These are phyloP conservation scores for Phlegmacium glaucopus DNA, from an alignment of 768 basidiomycete genomes.

Conservation along the genomic window DNA sequence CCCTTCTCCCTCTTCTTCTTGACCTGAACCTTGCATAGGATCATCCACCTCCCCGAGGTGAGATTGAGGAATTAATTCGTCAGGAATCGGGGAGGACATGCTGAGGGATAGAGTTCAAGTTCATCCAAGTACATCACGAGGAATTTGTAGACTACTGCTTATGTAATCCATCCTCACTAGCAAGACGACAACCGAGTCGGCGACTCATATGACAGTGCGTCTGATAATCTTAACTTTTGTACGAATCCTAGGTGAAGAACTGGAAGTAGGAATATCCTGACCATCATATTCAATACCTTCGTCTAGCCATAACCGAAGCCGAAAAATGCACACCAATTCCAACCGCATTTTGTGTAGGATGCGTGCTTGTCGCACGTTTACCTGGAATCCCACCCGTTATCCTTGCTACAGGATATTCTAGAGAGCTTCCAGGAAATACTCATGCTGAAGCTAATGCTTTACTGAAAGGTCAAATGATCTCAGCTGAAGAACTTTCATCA, in stretches of 20 bases:
- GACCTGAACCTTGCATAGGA: constrained; percentile 54
- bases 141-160: constrained; percentile 17
- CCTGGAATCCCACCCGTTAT: constrained; percentile 45
- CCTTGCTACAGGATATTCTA: constrained; percentile 80
- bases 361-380: constrained; percentile 56
- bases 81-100: constrained; percentile 54
- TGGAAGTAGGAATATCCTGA: constrained; percentile 3
- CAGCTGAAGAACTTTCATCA: constrained; percentile 38
- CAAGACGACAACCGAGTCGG: not conserved
- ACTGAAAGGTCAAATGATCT: constrained; percentile 56
- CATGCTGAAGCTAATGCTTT: constrained; percentile 97
- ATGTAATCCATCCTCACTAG: constrained; percentile 13
- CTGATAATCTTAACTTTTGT: not conserved
- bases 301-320: constrained; percentile 68
- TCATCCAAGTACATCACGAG: constrained; percentile 9
- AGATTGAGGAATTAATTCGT: constrained; percentile 29
- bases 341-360: constrained; percentile 92
- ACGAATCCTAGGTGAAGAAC: not conserved
- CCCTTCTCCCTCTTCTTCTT: constrained; percentile 52
- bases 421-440: constrained; percentile 91
- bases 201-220: not conserved
- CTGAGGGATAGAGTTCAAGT: constrained; percentile 26
- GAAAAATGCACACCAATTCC: constrained; percentile 62
- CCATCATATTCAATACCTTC: constrained; percentile 43
- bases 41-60: constrained; percentile 46